Conservation (phyloP, 805 yeast genomes). For the Monosporozyma siamensis region DNA sequence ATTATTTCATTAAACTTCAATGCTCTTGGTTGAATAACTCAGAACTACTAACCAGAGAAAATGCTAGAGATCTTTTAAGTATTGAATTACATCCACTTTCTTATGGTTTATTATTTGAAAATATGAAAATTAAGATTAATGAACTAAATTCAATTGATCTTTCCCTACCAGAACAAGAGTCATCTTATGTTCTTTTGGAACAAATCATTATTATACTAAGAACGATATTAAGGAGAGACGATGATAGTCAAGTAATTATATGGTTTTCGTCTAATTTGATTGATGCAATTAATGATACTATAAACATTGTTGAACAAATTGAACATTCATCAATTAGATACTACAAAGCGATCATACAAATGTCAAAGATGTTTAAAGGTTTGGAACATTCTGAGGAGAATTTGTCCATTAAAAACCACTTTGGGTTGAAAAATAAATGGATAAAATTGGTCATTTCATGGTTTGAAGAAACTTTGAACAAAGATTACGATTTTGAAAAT, state of each 20-base stretch:
- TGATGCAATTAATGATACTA: conserved; percentile 24
- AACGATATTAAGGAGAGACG: conserved; percentile 24
- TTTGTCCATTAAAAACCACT: conserved; percentile 33
- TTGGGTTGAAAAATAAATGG: conserved; percentile 36
- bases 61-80: conserved; percentile 58
- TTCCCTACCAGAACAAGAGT: conserved; percentile 11
- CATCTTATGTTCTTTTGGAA: conserved; percentile 33
- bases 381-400: conserved; percentile 16
- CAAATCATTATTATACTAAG: conserved; percentile 40
- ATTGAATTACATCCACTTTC: conserved; percentile 51
- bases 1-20: conserved; percentile 41
- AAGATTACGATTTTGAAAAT: conserved; percentile 26
- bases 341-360: conserved; percentile 21
- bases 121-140: conserved; percentile 32
- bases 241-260: conserved; percentile 19
- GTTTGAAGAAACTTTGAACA: conserved; percentile 42
- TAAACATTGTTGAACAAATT: conserved; percentile 14
- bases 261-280: conserved; percentile 26
- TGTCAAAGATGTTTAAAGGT: conserved; percentile 22
- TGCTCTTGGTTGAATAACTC: conserved; percentile 37
- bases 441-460: conserved; percentile 41
- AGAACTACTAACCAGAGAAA: conserved; percentile 50
- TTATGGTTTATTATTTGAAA: conserved; percentile 37
- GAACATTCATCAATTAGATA: conserved; percentile 11
- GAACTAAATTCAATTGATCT: conserved; percentile 17